Conservation (phyloP, 306 rosid species). For the Sindora glabra region DNA sequence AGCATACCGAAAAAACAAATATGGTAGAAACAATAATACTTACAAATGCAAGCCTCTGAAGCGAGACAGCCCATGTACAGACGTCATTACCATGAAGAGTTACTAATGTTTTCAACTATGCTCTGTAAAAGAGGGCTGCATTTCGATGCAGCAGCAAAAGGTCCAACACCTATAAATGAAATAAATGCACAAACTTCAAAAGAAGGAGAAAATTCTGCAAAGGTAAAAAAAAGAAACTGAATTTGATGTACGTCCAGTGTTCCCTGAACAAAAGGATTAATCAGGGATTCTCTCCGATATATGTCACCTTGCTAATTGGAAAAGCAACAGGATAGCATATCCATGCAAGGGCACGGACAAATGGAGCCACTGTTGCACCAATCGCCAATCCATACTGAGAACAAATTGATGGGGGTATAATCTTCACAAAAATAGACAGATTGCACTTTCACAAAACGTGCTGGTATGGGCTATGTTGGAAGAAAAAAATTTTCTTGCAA, state of each 20-base stretch:
- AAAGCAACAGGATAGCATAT: too few species aligned
- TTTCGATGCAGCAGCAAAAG: conserved; percentile 67
- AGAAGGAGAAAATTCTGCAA: neutral
- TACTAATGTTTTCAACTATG: conserved; percentile 96
- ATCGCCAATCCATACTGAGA: too few species aligned
- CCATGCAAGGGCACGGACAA: too few species aligned
- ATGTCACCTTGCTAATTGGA: too few species aligned
- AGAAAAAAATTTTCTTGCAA: too few species aligned
- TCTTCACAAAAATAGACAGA: too few species aligned
- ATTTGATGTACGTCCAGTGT: too few species aligned
- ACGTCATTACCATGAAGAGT: conserved; percentile 92
- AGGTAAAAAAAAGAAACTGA: neutral
- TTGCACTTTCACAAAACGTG: too few species aligned
- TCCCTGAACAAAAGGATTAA: too few species aligned
- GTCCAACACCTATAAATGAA: conserved; percentile 62
- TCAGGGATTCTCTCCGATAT: neutral
- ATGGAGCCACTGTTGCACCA: too few species aligned
- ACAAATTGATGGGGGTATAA: too few species aligned
- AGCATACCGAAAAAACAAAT: neutral
- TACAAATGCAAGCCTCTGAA: neutral
- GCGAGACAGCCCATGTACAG: conserved; percentile 2
- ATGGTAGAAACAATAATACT: neutral
- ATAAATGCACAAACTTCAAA: conserved; percentile 5
- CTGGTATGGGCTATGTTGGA: too few species aligned
- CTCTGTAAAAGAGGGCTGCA: conserved; percentile 83